Conservation (phyloP, 1,139 yeast species). For the Blastobotrys aristatus region DNA sequence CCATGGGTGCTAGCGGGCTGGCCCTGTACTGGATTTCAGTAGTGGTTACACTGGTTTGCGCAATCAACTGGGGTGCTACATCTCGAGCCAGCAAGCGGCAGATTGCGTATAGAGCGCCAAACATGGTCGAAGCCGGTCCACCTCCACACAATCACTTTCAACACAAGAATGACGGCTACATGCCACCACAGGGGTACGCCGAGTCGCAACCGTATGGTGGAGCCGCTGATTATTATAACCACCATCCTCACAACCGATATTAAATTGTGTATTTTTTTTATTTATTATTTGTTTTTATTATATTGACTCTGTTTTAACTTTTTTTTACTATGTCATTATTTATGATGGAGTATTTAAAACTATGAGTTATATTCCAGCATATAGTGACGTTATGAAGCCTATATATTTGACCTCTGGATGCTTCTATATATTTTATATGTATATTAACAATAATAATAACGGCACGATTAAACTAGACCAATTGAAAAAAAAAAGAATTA, state of each 20-base stretch:
- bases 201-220: background rate
- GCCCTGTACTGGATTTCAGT: constrained; percentile 9
- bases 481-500: no score
- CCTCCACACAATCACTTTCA: background rate
- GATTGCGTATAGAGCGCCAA: constrained; percentile 6
- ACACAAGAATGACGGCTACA: background rate
- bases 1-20: constrained; percentile 11
- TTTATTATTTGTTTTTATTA: background rate
- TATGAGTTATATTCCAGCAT: background rate
- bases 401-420: background rate
- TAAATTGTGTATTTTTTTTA: no score
- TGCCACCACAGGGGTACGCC: background rate
- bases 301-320: background rate
- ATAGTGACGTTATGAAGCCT: constrained; percentile 1
- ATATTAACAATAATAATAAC: no score
- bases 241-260: no score
- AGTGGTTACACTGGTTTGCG: background rate
- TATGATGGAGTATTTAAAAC: background rate
- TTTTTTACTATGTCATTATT: background rate
- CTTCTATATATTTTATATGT: no score
- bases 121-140: background rate
- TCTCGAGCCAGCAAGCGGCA: constrained; percentile 8
- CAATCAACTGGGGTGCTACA: constrained; percentile 4
- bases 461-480: no score
- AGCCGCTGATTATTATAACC: background rate